These are phyloP conservation scores for Beta macrorhiza DNA, from an alignment of 179 eudicot species.

Conservation along the genomic window DNA sequence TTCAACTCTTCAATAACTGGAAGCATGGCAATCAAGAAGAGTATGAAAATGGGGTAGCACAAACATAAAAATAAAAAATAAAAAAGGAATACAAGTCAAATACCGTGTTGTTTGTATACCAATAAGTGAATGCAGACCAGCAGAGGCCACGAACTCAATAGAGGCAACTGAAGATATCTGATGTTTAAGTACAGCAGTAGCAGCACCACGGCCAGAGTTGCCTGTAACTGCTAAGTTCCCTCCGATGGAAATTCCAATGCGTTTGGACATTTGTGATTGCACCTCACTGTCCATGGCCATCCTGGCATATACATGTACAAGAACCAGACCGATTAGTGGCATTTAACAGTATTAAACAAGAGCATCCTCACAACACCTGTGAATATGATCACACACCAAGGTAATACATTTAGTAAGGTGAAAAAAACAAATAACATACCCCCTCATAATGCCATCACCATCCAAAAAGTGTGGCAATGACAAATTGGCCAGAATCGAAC, in stretches of 20 bases:
- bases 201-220: constrained; percentile 76
- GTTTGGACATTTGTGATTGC: constrained; percentile 81
- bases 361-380: constrained; percentile 1
- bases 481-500: constrained; percentile 69
- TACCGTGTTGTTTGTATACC: constrained; percentile 89
- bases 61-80: constrained; percentile 1
- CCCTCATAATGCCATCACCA: constrained; percentile 89
- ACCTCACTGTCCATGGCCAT: constrained; percentile 94
- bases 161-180: constrained; percentile 72
- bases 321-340: background rate
- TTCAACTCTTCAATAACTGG: background rate
- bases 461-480: constrained; percentile 73
- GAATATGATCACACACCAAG: background rate
- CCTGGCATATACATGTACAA: constrained; percentile 39
- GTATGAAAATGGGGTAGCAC: constrained; percentile 3
- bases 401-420: background rate
- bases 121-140: constrained; percentile 75
- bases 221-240: constrained; percentile 82
- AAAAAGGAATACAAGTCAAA: background rate
- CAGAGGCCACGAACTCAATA: constrained; percentile 72
- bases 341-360: background rate
- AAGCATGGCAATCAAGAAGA: constrained; percentile 13
- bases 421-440: constrained; percentile 44
- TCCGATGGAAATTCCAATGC: constrained; percentile 65
- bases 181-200: constrained; percentile 65